phyloP scores from a whole-genome alignment of 176 grass and related monocot genomes.

The Aegilops speltoides region DNA sequence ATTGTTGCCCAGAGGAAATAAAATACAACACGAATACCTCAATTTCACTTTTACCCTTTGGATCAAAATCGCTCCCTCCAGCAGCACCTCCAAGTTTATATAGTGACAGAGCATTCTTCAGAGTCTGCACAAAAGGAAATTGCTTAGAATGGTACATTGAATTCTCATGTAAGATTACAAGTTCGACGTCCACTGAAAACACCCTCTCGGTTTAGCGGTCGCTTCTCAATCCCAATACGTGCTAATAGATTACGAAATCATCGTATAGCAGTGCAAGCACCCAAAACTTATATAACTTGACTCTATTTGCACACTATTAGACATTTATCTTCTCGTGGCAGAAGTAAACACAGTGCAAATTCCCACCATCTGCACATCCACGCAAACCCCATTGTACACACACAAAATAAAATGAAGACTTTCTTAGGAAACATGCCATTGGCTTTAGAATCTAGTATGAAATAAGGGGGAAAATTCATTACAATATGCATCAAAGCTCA shows the following conservation, averaged over 20 bases:
- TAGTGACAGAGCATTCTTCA: conserved; percentile 91
- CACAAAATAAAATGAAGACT: background rate
- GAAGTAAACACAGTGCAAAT: background rate
- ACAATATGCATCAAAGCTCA: background rate
- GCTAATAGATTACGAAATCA: background rate
- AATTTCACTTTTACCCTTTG: conserved; percentile 92
- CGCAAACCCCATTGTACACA: background rate
- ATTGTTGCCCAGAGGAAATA: conserved; percentile 12
- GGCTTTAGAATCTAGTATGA: background rate
- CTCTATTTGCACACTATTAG: conserved; percentile 7
- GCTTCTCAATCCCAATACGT: background rate
- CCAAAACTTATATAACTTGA: background rate
- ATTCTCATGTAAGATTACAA: background rate
- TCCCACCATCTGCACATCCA: background rate
- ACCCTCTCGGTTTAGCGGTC: background rate
- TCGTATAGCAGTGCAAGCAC: conserved; percentile 15
- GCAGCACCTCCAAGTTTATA: conserved; percentile 98
- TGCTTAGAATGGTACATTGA: conserved; percentile 8
- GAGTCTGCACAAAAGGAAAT: conserved; percentile 56
- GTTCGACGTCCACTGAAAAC: conserved; percentile 1
- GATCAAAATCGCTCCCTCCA: conserved; percentile 99
- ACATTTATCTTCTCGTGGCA: background rate
- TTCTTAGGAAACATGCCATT: background rate
- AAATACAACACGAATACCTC: conserved; percentile 60
- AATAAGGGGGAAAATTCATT: background rate